Percentiles rank a stretch among this genome's conserved stretches.
These are phyloP conservation scores for Cutaneotrichosporon cutaneum DNA, from an alignment of 1,284 basidiomycete genomes.

Conservation along the genomic window DNA sequence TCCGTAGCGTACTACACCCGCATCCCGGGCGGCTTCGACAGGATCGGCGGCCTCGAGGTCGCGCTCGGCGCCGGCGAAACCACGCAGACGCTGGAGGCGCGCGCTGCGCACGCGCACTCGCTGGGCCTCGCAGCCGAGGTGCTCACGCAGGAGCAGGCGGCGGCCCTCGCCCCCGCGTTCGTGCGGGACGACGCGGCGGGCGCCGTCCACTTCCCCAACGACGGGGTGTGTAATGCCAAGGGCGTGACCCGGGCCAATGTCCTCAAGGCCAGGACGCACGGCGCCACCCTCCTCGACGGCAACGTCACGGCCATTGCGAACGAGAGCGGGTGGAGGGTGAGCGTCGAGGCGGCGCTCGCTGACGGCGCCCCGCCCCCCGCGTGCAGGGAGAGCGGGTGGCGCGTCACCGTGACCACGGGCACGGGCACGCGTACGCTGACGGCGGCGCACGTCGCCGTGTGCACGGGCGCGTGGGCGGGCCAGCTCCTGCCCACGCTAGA, in stretches of 20 bases:
- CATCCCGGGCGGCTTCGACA: slow-evolving; percentile 25
- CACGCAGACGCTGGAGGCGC: neutral
- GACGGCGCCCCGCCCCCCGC: no score
- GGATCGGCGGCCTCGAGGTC: slow-evolving; percentile 31
- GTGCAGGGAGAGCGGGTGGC: neutral
- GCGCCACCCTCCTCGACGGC: slow-evolving; percentile 21
- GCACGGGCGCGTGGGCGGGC: slow-evolving; percentile 37
- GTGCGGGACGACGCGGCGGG: slow-evolving; percentile 14
- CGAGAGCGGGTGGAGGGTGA: neutral
- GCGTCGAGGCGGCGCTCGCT: neutral
- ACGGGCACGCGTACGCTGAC: neutral
- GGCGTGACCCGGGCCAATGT: slow-evolving; percentile 18
- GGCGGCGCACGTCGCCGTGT: slow-evolving; percentile 23
- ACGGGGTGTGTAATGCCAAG: slow-evolving; percentile 30
- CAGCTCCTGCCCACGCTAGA: slow-evolving; percentile 27
- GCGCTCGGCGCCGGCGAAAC: slow-evolving; percentile 5
- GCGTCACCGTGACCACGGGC: neutral
- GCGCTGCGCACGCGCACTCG: slow-evolving; percentile 17
- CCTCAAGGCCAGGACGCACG: slow-evolving; percentile 14
- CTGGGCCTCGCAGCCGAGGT: slow-evolving; percentile 21
- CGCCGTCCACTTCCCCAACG: slow-evolving; percentile 22
- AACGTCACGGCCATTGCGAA: slow-evolving; percentile 19
- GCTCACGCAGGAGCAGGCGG: slow-evolving; percentile 19
- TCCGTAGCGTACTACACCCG: slow-evolving; percentile 25
- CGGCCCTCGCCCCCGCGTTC: slow-evolving; percentile 21